Evolutionary conservation across 805 yeast genomes (phyloP).

Genomic region (Teunomyces barrocoloradensis): DNA sequence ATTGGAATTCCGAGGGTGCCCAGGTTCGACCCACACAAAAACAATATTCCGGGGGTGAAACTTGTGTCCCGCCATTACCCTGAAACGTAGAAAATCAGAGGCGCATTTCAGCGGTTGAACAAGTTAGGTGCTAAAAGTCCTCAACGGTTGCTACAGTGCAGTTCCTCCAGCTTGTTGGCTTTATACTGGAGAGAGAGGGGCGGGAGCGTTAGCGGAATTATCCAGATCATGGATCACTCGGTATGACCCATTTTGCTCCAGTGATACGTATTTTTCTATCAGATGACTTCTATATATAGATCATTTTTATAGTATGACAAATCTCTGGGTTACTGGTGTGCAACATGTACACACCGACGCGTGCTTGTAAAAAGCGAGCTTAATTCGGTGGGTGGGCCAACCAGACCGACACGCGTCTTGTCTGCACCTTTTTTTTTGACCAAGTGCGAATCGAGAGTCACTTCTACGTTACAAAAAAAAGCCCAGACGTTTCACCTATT

Average conservation of each 20-base stretch:
- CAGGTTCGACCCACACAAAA: neutral
- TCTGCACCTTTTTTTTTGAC: neutral
- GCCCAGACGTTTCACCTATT: neutral
- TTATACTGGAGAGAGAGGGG: neutral
- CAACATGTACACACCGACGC: neutral
- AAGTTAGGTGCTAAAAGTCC: neutral
- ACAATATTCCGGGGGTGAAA: neutral
- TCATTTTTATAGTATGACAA: neutral
- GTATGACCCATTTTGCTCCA: neutral
- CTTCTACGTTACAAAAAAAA: neutral
- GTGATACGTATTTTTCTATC: neutral
- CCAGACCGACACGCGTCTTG: neutral
- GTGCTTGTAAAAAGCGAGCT: neutral
- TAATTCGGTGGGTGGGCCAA: slow-evolving; percentile 3
- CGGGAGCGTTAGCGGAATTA: neutral
- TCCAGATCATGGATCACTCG: neutral
- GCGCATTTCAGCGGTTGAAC: neutral
- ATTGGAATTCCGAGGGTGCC: slow-evolving; percentile 1
- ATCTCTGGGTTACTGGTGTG: neutral
- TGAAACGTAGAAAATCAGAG: neutral
- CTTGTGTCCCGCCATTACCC: neutral
- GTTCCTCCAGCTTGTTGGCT: neutral
- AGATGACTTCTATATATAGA: neutral
- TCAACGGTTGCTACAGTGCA: neutral
- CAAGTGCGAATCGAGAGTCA: neutral